A percentile compares a stretch with the other conserved stretches of the same genome.
Evolutionary conservation across 1,139 yeast genomes (phyloP).

Genomic region (Citeromyces hawaiiensis): DNA sequence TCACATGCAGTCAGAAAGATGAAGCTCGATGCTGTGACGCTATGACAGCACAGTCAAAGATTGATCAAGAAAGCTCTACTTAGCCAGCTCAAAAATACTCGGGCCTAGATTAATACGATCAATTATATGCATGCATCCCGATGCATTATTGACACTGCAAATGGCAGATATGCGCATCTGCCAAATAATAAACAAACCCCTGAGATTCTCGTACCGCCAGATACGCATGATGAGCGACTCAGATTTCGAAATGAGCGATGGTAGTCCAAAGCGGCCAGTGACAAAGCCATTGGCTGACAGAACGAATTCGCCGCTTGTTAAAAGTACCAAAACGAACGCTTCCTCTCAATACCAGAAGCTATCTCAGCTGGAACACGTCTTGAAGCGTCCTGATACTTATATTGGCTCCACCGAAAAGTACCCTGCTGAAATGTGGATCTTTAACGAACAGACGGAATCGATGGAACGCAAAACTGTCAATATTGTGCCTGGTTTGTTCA

Average conservation of each 20-base stretch:
- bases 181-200: not conserved
- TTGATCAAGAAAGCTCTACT: too few species aligned
- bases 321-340: constrained; percentile 23
- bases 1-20: too few species aligned
- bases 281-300: constrained; percentile 2
- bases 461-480: constrained; percentile 64
- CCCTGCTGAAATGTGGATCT: constrained; percentile 77
- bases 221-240: not conserved
- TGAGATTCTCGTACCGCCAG: not conserved
- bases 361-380: constrained; percentile 89
- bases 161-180: too few species aligned
- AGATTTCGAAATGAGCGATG: constrained; percentile 1
- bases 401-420: constrained; percentile 88
- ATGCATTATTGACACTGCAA: too few species aligned
- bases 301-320: constrained; percentile 5
- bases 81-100: too few species aligned
- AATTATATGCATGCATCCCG: too few species aligned
- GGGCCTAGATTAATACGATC: too few species aligned
- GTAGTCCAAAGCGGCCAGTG: not conserved
- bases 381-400: constrained; percentile 96
- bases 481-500: constrained; percentile 91
- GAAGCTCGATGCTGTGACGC: too few species aligned
- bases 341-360: constrained; percentile 88
- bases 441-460: constrained; percentile 51
- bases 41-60: too few species aligned